phyloP scores from a whole-genome alignment of 2,329 filamentous ascomycete genomes.

The Talaromyces islandicus region DNA sequence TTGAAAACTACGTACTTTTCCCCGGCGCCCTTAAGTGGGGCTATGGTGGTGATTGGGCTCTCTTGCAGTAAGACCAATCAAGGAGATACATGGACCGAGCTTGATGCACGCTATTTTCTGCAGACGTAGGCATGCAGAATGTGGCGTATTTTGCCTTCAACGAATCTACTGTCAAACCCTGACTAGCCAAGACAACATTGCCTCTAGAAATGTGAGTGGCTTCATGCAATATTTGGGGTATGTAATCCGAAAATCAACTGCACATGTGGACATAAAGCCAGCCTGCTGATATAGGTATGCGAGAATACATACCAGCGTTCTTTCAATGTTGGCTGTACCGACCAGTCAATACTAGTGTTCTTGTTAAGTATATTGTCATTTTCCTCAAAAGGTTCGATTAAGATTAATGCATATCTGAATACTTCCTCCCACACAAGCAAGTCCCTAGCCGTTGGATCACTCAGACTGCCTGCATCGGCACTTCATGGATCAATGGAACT shows the following conservation, averaged over 20 bases:
- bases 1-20: neutral
- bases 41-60: neutral
- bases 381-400: neutral
- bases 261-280: neutral
- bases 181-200: neutral
- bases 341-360: too few species aligned
- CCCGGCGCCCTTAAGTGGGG: too few species aligned
- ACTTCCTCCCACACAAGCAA: neutral
- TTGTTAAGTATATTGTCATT: constrained; percentile 4
- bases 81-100: neutral
- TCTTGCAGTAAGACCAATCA: neutral
- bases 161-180: neutral
- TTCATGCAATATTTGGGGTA: neutral
- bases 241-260: neutral
- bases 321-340: too few species aligned
- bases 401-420: neutral
- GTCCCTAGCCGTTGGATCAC: constrained; percentile 13
- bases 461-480: constrained; percentile 14
- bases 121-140: neutral
- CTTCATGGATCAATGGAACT: constrained; percentile 15
- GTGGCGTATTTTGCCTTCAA: neutral
- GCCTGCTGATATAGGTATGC: neutral
- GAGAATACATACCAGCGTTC: neutral
- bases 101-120: neutral
- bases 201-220: neutral